phyloP scores from a whole-genome alignment of 2,329 filamentous ascomycete genomes.

The Penicillium sp. region DNA sequence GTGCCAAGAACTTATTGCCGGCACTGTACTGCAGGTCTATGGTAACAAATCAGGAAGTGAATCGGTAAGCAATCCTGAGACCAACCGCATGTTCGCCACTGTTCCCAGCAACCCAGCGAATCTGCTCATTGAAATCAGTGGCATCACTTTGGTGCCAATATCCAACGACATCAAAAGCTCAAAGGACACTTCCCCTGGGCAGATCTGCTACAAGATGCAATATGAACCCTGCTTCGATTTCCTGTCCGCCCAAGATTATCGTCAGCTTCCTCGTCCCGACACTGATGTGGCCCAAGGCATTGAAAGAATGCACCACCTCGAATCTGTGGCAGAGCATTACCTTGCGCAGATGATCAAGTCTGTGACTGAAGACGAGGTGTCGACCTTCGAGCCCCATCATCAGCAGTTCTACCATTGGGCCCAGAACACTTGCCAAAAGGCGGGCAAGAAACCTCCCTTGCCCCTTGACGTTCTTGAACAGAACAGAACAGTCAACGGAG shows the following conservation, averaged over 20 bases:
- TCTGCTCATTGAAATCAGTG: slow-evolving; percentile 14
- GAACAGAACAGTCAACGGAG: slow-evolving; percentile 11
- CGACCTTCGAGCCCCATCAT: slow-evolving; percentile 10
- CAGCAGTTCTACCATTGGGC: slow-evolving; percentile 23
- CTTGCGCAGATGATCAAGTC: slow-evolving; percentile 9
- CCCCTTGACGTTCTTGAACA: slow-evolving; percentile 9
- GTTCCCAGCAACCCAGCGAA: slow-evolving; percentile 7
- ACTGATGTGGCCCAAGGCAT: slow-evolving; percentile 7
- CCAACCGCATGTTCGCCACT: slow-evolving; percentile 18
- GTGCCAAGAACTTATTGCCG: slow-evolving; percentile 4
- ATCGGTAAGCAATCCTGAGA: slow-evolving; percentile 9
- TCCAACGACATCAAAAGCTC: slow-evolving; percentile 17
- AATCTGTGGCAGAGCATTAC: slow-evolving; percentile 17
- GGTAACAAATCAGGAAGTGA: slow-evolving; percentile 6
- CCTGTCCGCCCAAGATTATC: slow-evolving; percentile 16
- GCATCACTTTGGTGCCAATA: slow-evolving; percentile 15
- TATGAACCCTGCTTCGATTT: slow-evolving; percentile 24
- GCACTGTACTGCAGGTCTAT: slow-evolving; percentile 13
- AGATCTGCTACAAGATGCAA: slow-evolving; percentile 21
- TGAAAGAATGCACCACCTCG: slow-evolving; percentile 13
- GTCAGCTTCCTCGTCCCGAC: slow-evolving; percentile 12
- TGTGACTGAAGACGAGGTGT: slow-evolving; percentile 13
- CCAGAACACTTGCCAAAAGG: slow-evolving; percentile 11
- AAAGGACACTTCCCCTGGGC: slow-evolving; percentile 10
- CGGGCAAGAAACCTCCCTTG: not conserved